Evolutionary conservation across 2,329 filamentous ascomycete species (phyloP), one percentile per base, ranked within the genome.

Genomic region (Sporothrix pallida): DNA sequence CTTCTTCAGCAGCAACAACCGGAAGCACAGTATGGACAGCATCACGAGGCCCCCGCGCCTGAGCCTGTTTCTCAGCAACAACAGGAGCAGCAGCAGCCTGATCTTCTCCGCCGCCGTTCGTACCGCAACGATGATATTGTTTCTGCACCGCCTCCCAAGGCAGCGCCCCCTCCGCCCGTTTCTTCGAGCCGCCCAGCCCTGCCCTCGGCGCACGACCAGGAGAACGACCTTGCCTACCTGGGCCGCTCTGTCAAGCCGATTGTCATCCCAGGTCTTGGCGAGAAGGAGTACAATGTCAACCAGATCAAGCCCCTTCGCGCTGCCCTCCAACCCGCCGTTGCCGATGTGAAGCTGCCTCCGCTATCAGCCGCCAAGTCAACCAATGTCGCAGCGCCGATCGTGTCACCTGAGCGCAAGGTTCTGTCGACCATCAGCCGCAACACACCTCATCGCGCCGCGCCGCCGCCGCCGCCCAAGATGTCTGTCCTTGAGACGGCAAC

Each of bases 401-500:
- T 46, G 23, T 73, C 75, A 7, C 87, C 88, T 0, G 88, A 89
- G 60, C 83, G 89, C 76, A 88, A 87, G 73, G 86, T 87, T 2
- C 80, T 91, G 42, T 83, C 86, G 12, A 79, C 84, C 1, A 84
- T 90, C 73, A 87, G 83, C 76, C 85, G 87, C 73, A 91, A 90
- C 77, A 97, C 94, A 3, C 94, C 94, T 12, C 92, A 90, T 78
- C 87, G 94, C 77, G 88, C 92, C 26, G 93, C 93, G 0, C 92
- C 91, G 1, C 89, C 87, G 0, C 91, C 95, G 2, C 95, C 96
- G 3, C 95, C 96, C 0, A 98, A 98, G 82, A 98, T 98, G 95
- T 96, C 93, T 0, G 92, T 97, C 8, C 84, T 98, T n/a, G 94
- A 98, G 77, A 92, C 95, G 2, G 95, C 94, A 1, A 98, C 95